Conservation (phyloP, 2,329 filamentous ascomycete species). For the Pseudocercospora vitis region DNA sequence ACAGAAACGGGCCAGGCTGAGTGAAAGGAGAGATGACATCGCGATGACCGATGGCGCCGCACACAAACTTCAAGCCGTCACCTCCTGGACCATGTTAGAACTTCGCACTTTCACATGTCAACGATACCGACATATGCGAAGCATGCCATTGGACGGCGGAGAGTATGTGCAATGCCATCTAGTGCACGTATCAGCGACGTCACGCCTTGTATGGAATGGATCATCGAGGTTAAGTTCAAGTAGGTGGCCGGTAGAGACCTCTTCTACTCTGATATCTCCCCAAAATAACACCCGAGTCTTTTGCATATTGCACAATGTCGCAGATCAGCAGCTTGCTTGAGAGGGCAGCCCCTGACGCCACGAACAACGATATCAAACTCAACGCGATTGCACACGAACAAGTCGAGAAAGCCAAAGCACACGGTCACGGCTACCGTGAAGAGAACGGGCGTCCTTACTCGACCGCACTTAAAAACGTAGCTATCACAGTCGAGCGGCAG, state of each 20-base stretch:
- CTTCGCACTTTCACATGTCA: background rate
- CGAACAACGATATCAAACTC: constrained; percentile 6
- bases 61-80: background rate
- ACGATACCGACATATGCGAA: background rate
- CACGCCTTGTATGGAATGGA: no score
- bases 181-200: background rate
- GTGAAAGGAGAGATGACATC: no score
- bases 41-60: no score
- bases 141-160: background rate
- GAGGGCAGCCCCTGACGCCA: constrained; percentile 8
- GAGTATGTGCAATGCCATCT: background rate
- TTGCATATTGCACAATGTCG: no score
- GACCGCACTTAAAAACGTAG: constrained; percentile 11
- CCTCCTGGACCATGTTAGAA: background rate
- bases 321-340: background rate
- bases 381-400: constrained; percentile 9
- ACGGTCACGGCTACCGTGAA: constrained; percentile 2
- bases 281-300: no score
- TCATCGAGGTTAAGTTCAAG: no score
- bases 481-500: constrained; percentile 19
- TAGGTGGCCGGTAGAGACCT: no score
- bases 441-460: constrained; percentile 9
- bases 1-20: no score
- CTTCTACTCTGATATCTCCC: no score
- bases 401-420: background rate